Percentiles rank a stretch among this genome's conserved stretches.
Conservation (phyloP, 768 basidiomycete genomes). For the Suillus alpinus region DNA sequence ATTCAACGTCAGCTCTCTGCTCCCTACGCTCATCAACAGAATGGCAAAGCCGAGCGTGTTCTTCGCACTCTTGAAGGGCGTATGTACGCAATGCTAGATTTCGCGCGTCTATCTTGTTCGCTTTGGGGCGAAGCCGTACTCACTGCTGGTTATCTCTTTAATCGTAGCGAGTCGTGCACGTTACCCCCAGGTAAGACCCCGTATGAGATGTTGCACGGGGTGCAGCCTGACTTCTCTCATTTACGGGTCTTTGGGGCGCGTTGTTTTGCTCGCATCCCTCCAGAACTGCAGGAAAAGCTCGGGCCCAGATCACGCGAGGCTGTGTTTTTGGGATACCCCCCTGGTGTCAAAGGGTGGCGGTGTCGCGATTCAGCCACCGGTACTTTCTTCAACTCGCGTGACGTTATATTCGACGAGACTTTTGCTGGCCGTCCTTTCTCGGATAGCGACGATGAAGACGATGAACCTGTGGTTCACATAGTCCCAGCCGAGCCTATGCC, state of each 20-base stretch:
- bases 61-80: conserved; percentile 25
- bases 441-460: too few relatives aligned
- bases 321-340: background rate
- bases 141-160: background rate
- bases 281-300: too few relatives aligned
- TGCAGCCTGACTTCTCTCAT: too few relatives aligned
- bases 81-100: conserved; percentile 22
- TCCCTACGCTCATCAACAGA: conserved; percentile 32
- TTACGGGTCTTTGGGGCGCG: too few relatives aligned
- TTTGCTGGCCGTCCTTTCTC: background rate
- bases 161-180: background rate
- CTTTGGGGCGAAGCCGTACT: conserved; percentile 14
- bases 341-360: background rate
- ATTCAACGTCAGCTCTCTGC: conserved; percentile 6
- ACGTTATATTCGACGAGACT: background rate
- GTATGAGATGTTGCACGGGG: background rate
- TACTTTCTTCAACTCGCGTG: background rate
- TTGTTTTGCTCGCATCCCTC: too few relatives aligned
- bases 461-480: too few relatives aligned
- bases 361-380: background rate
- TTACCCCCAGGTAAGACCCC: background rate
- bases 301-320: too few relatives aligned
- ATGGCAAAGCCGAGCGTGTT: conserved; percentile 28
- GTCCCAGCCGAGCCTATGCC: too few relatives aligned
- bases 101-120: conserved; percentile 8